phyloP scores from a whole-genome alignment of 257 asterid genomes.

The Solanum chilense region DNA sequence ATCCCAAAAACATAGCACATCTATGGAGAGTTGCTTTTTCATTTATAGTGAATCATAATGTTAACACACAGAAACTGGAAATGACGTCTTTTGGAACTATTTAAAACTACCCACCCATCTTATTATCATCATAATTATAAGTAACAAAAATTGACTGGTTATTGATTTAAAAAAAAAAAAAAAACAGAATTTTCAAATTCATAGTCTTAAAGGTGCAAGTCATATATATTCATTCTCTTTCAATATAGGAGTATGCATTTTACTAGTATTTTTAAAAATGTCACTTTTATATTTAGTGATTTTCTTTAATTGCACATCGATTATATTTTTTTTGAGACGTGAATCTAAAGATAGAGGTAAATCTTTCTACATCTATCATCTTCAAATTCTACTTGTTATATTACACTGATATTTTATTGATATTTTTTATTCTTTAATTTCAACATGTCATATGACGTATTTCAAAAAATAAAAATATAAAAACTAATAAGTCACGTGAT shows the following conservation, averaged over 20 bases:
- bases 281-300: neutral
- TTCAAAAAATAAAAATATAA: neutral
- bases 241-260: neutral
- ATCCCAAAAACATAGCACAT: neutral
- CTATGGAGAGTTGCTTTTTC: neutral
- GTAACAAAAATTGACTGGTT: neutral
- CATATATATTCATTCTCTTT: neutral
- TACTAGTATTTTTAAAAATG: neutral
- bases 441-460: too few species aligned
- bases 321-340: neutral
- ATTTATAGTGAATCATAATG: neutral
- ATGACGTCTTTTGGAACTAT: neutral
- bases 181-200: neutral
- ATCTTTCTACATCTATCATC: neutral
- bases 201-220: neutral
- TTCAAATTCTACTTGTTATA: neutral
- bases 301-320: too few species aligned
- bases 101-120: neutral
- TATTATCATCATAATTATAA: neutral
- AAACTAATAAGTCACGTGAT: neutral
- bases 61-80: neutral
- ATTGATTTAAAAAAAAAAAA: too few species aligned
- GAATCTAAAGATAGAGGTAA: fast-evolving
- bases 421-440: neutral
- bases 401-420: fast-evolving